Conservation (phyloP, 1,284 basidiomycete species). For the Cutaneotrichosporon arboriforme region DNA sequence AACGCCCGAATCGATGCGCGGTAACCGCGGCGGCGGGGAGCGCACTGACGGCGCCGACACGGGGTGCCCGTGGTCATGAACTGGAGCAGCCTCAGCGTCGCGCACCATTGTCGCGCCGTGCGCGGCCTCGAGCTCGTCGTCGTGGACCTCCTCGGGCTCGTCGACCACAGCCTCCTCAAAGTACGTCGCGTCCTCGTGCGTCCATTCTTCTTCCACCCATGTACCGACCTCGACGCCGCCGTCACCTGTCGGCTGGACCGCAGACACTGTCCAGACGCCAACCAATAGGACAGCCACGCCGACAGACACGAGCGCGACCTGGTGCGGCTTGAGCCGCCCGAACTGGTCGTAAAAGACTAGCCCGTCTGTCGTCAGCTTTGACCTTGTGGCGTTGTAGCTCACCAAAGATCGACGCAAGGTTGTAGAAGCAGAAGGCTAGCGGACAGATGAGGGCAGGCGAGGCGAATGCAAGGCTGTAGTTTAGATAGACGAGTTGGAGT, state of each 20-base stretch:
- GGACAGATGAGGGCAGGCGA: constrained; percentile 89
- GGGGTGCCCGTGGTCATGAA: constrained; percentile 1
- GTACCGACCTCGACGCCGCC: constrained; percentile 47
- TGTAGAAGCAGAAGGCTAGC: constrained; percentile 93
- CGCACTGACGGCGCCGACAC: neutral
- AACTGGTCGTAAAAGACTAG: constrained; percentile 90
- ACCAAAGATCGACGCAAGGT: constrained; percentile 76
- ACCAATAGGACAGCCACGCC: constrained; percentile 75
- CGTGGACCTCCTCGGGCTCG: constrained; percentile 17
- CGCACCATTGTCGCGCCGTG: constrained; percentile 19
- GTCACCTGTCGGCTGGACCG: constrained; percentile 43
- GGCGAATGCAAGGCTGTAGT: constrained; percentile 77
- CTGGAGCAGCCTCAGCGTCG: constrained; percentile 11
- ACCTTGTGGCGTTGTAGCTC: constrained; percentile 9
- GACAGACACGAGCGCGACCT: constrained; percentile 67
- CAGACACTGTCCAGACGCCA: constrained; percentile 80
- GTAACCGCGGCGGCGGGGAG: neutral
- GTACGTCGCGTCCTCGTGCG: constrained; percentile 26
- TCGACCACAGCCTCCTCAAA: constrained; percentile 15
- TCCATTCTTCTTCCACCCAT: constrained; percentile 44
- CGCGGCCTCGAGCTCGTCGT: constrained; percentile 26
- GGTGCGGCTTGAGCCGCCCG: constrained; percentile 61
- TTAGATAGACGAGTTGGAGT: constrained; percentile 75
- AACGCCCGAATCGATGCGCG: neutral
- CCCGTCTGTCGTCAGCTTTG: constrained; percentile 49